phyloP scores from a whole-genome alignment of 2,329 filamentous ascomycete species.

The Sporothrix mexicana region DNA sequence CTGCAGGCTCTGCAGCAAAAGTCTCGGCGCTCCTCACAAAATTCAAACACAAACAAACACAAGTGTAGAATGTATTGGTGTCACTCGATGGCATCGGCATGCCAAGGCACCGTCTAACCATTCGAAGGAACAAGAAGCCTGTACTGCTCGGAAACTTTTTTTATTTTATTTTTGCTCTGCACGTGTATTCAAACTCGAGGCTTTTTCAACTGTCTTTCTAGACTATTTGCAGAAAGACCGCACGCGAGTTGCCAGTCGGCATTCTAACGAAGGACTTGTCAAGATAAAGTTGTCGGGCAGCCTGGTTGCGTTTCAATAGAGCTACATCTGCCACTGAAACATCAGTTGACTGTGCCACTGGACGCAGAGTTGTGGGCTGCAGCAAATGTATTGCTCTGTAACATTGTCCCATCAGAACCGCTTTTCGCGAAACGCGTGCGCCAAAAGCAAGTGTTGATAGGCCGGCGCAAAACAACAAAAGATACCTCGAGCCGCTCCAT shows the following conservation, averaged over 20 bases:
- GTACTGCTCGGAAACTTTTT: not conserved
- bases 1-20: not conserved
- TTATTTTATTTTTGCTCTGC: too few relatives aligned
- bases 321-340: not conserved
- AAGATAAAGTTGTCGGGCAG: not conserved
- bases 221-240: constrained; percentile 8
- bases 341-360: constrained; percentile 1
- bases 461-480: not conserved
- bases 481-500: too few relatives aligned
- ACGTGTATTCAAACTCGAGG: not conserved
- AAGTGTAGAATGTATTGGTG: constrained; percentile 14
- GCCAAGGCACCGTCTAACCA: not conserved
- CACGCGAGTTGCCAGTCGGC: not conserved
- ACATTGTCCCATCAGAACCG: not conserved
- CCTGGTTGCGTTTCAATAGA: not conserved
- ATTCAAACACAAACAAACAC: not conserved
- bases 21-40: not conserved
- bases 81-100: not conserved
- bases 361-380: constrained; percentile 4
- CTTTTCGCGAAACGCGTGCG: constrained; percentile 20
- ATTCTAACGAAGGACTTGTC: not conserved
- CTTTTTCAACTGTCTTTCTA: not conserved
- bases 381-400: not conserved
- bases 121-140: not conserved
- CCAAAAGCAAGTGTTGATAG: constrained; percentile 21